Percentiles rank a stretch among this genome's conserved stretches.
Evolutionary conservation across 2,329 filamentous ascomycete genomes (phyloP).

Genomic region (Hymenotorrendiella dingleyae): DNA sequence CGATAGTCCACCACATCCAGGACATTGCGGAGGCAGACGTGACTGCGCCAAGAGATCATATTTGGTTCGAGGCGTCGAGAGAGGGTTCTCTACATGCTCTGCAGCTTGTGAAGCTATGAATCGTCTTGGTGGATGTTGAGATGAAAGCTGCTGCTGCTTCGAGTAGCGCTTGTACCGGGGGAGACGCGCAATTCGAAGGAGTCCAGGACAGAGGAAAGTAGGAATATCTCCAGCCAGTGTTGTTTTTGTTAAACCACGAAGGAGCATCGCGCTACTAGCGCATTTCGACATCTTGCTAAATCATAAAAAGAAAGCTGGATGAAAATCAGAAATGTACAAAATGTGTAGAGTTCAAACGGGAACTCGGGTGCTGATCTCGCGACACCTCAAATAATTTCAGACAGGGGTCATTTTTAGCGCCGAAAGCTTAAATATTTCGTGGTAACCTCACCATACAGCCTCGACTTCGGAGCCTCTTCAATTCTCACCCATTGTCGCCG

Average conservation of each 20-base stretch:
- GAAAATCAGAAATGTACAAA: background rate
- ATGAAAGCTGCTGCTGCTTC: too few species aligned
- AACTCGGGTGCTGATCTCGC: background rate
- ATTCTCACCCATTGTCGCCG: background rate
- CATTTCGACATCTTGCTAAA: slow-evolving; percentile 13
- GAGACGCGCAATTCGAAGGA: slow-evolving; percentile 16
- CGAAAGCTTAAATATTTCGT: slow-evolving; percentile 24
- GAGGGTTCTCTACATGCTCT: too few species aligned
- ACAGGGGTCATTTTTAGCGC: slow-evolving; percentile 22
- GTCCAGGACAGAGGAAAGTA: slow-evolving; percentile 43
- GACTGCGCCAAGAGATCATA: slow-evolving; percentile 1
- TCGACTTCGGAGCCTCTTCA: background rate
- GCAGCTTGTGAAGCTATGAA: slow-evolving; percentile 2
- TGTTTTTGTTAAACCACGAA: slow-evolving; percentile 12
- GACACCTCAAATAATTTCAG: slow-evolving; percentile 14
- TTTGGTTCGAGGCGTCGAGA: too few species aligned
- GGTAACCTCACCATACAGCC: background rate
- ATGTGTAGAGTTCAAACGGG: too few species aligned
- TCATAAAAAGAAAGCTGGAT: background rate
- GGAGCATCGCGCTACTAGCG: slow-evolving; percentile 12
- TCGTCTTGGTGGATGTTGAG: slow-evolving; percentile 11
- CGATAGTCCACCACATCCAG: slow-evolving; percentile 59
- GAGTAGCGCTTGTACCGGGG: slow-evolving; percentile 1
- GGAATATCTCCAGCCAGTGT: slow-evolving; percentile 35
- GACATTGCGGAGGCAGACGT: slow-evolving; percentile 50